These are phyloP conservation scores for Wallacemonas rigidus DNA, from an alignment of 208 protist genomes.

Conservation along the genomic window DNA sequence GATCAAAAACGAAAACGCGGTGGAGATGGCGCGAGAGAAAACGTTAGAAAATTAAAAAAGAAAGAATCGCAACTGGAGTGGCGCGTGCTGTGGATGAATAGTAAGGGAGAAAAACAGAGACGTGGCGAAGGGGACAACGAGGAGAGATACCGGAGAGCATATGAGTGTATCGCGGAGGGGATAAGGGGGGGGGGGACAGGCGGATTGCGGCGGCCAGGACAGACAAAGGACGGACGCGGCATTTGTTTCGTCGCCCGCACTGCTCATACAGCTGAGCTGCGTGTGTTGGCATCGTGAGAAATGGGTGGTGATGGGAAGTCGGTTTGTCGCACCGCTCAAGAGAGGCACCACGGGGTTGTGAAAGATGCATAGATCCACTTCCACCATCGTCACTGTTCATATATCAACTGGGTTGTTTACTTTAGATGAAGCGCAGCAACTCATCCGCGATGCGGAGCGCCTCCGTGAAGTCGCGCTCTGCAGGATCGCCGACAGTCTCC, in stretches of 20 bases:
- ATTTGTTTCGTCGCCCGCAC: no score
- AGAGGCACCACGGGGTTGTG: background rate
- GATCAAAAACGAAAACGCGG: background rate
- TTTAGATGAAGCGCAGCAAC: slow-evolving; percentile 51
- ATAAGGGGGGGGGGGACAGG: no score
- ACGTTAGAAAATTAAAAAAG: slow-evolving; percentile 19
- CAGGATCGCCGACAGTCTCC: slow-evolving; percentile 9
- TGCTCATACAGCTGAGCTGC: no score
- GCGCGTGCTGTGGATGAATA: background rate
- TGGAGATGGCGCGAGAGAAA: background rate
- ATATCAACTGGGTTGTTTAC: background rate
- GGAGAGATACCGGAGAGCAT: no score
- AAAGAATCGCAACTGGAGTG: background rate
- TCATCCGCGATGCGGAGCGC: slow-evolving; percentile 77
- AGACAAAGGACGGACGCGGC: no score
- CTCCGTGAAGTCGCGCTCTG: slow-evolving; percentile 39
- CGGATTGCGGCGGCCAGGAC: no score
- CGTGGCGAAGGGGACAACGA: background rate
- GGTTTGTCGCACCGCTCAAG: no score
- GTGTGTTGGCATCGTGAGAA: background rate
- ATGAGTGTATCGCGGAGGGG: no score
- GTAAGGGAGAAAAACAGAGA: background rate
- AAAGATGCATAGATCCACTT: background rate
- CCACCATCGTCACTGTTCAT: no score
- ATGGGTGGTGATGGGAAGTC: background rate